Conservation (phyloP, 805 yeast species). For the Jamesozyma jinghongensis region DNA sequence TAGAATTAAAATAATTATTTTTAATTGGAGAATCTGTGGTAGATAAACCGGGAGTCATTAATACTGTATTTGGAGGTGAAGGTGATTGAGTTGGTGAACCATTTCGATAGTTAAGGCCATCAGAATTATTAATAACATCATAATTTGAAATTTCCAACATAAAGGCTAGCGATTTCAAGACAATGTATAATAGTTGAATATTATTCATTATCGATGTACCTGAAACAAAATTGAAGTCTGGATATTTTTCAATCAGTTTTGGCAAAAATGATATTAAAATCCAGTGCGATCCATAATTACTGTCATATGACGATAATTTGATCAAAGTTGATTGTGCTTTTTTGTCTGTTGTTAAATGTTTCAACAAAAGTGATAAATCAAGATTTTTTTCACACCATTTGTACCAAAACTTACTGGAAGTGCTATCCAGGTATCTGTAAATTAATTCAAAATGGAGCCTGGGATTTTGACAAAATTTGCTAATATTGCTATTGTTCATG, state of each 20-base stretch:
- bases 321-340: constrained; percentile 20
- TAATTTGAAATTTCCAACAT: constrained; percentile 10
- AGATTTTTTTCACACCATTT: constrained; percentile 21
- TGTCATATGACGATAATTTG: constrained; percentile 14
- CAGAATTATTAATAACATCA: constrained; percentile 1
- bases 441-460: constrained; percentile 15
- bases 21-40: constrained; percentile 1
- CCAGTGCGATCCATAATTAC: constrained; percentile 8
- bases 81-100: not conserved
- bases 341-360: constrained; percentile 7
- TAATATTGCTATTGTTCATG: constrained; percentile 12
- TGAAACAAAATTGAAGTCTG: not conserved
- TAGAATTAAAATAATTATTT: not conserved
- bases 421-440: constrained; percentile 16
- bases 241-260: constrained; percentile 3
- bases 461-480: constrained; percentile 6
- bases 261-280: constrained; percentile 11
- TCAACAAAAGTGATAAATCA: constrained; percentile 8
- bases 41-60: constrained; percentile 5
- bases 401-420: constrained; percentile 20
- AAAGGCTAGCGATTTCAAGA: constrained; percentile 21
- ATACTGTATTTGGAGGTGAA: constrained; percentile 1
- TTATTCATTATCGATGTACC: not conserved
- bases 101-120: not conserved
- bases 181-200: constrained; percentile 13